Evolutionary conservation across 2,329 filamentous ascomycete genomes (phyloP), one percentile per base, ranked within the genome.

Genomic region (Periconia sp.): DNA sequence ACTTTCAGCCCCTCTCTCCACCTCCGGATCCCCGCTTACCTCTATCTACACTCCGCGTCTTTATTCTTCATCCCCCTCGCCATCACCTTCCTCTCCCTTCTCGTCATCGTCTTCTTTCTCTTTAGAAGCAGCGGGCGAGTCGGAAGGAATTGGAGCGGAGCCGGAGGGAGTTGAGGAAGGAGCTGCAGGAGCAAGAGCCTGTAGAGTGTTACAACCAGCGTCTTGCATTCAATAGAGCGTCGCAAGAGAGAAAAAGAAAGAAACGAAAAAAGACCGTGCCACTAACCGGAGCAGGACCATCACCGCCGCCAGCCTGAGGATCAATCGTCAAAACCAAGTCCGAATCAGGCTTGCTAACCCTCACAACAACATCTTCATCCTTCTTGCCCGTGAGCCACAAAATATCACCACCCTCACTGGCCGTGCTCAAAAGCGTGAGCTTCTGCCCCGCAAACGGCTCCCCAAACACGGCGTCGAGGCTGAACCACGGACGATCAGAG

Each of bases 391-490:
- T 53, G 3, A 63, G 58, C 65, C 65, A 69, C 14, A 59, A 49
- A 42, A 69, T 68, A 6, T 53, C 54, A 6, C 53, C 56, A 5
- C n/a, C n/a, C n/a, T 5, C 13, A n/a, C 61, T 59, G 18, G 51
- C 56, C 15, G 54, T 55, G 14, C 58, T 62, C 20, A 52, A 56
- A 8, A 68, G 63, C 30, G 55, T 61, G 11, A 68, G 40, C 10
- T 49, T 56, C n/a, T 60, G 55, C 7, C 67, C 67, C 8, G 47
- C 53, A 41, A 71, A 71, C n/a, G 65, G 66, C 14, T 63, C 64
- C 1, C 65, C 64, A 51, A 67, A 63, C 15, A 63, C 59, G 6
- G 57, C 54, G 47, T 63, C 65, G 27, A 68, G 46, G 45, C 66
- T 62, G 52, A 68, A 66, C 60, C 65, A 65, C n/a, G 64, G 62